Conservation (phyloP, 495 filamentous ascomycete species). For the Tuber umbilicatum region DNA sequence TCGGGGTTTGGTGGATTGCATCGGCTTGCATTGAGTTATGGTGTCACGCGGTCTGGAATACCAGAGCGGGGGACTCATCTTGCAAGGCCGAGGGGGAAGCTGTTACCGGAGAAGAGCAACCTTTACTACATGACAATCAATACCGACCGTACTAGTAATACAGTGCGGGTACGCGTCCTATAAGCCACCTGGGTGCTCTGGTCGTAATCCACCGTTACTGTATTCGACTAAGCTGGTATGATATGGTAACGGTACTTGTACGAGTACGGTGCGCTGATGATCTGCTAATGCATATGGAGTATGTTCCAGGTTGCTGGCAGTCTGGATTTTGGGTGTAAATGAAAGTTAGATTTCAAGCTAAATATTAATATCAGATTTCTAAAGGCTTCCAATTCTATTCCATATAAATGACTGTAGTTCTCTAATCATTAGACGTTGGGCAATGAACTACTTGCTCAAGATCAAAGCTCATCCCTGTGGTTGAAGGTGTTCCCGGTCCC, state of each 20-base stretch:
- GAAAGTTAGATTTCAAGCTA: too few relatives aligned
- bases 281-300: too few relatives aligned
- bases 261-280: not conserved
- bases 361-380: too few relatives aligned
- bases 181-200: not conserved
- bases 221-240: not conserved
- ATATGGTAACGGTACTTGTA: not conserved
- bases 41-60: not conserved
- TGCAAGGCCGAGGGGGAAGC: not conserved
- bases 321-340: too few relatives aligned
- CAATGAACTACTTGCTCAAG: too few relatives aligned
- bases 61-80: not conserved
- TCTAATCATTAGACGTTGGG: too few relatives aligned
- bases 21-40: not conserved
- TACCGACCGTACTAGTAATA: not conserved
- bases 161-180: not conserved
- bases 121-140: not conserved
- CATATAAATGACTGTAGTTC: too few relatives aligned
- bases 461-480: too few relatives aligned
- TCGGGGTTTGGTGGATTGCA: not conserved
- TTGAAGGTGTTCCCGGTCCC: too few relatives aligned
- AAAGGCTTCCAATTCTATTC: too few relatives aligned
- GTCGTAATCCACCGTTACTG: not conserved
- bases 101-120: not conserved
- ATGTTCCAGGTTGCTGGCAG: too few relatives aligned